These are phyloP conservation scores for Penicillium canescens DNA, from an alignment of 495 filamentous ascomycete genomes.

Conservation along the genomic window DNA sequence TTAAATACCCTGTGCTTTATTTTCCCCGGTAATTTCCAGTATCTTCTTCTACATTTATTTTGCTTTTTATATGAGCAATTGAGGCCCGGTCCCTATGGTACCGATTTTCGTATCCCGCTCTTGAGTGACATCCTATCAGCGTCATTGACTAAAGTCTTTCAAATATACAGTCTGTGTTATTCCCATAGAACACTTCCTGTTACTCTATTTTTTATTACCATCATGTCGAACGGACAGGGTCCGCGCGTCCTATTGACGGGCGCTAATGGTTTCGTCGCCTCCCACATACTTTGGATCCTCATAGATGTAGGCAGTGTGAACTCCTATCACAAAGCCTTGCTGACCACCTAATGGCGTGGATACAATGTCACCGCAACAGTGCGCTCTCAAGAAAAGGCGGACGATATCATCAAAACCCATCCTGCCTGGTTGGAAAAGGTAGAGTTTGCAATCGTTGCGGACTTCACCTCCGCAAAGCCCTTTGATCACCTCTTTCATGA, in stretches of 20 bases:
- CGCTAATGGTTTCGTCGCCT: conserved; percentile 50
- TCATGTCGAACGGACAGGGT: not conserved
- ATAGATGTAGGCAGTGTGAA: conserved; percentile 13
- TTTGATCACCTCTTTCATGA: conserved; percentile 48
- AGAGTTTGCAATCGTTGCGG: conserved; percentile 45
- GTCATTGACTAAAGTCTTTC: too few species aligned
- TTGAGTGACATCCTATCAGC: too few species aligned
- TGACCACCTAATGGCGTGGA: conserved; percentile 15
- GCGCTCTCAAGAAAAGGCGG: conserved; percentile 29
- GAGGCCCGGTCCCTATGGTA: too few species aligned
- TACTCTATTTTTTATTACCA: too few species aligned
- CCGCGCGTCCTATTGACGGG: conserved; percentile 48
- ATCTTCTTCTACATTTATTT: too few species aligned
- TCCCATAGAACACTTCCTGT: too few species aligned
- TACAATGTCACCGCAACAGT: conserved; percentile 27
- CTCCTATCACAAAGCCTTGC: not conserved
- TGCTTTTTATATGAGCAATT: too few species aligned
- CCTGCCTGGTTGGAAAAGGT: conserved; percentile 33
- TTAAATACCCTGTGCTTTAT: too few species aligned
- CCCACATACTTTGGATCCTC: conserved; percentile 32
- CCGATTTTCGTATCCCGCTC: too few species aligned
- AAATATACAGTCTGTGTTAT: too few species aligned
- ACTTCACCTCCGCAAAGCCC: conserved; percentile 41
- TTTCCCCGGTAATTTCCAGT: too few species aligned
- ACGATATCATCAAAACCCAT: conserved; percentile 29